phyloP scores from a whole-genome alignment of 192 early-diverging fungal genomes.

The Pilaira anomala region DNA sequence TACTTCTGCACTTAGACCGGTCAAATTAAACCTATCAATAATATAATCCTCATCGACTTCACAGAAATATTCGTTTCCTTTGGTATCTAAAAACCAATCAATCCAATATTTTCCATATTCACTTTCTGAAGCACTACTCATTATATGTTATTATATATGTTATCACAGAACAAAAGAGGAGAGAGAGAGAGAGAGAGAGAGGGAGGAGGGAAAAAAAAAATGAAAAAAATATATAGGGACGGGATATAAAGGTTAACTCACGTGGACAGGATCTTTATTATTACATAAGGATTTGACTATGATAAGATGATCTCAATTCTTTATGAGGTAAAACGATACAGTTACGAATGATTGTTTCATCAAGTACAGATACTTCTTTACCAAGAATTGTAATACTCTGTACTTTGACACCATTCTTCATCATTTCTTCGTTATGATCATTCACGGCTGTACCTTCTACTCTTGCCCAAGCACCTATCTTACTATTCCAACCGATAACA shows the following conservation, averaged over 20 bases:
- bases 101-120: slow-evolving; percentile 84
- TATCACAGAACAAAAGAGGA: no score
- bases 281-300: slow-evolving; percentile 95
- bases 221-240: no score
- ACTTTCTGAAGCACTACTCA: slow-evolving; percentile 57
- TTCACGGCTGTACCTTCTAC: slow-evolving; percentile 81
- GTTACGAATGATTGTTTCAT: slow-evolving; percentile 92
- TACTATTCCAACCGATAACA: slow-evolving; percentile 91
- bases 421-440: slow-evolving; percentile 68
- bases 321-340: slow-evolving; percentile 98
- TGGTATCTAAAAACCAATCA: slow-evolving; percentile 88
- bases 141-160: slow-evolving; percentile 2
- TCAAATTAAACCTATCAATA: slow-evolving; percentile 95
- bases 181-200: no score
- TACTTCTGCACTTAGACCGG: slow-evolving; percentile 88
- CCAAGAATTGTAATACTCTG: slow-evolving; percentile 87
- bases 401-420: slow-evolving; percentile 85
- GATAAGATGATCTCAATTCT: slow-evolving; percentile 83
- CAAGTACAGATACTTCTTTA: slow-evolving; percentile 86
- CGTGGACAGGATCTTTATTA: no score
- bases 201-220: no score
- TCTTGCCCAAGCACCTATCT: slow-evolving; percentile 90
- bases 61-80: slow-evolving; percentile 98
- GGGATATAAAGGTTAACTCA: no score
- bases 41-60: slow-evolving; percentile 98